A percentile compares a stretch with the other conserved stretches of the same genome.
phyloP scores from a whole-genome alignment of 768 basidiomycete genomes.

The Panus rudis region DNA sequence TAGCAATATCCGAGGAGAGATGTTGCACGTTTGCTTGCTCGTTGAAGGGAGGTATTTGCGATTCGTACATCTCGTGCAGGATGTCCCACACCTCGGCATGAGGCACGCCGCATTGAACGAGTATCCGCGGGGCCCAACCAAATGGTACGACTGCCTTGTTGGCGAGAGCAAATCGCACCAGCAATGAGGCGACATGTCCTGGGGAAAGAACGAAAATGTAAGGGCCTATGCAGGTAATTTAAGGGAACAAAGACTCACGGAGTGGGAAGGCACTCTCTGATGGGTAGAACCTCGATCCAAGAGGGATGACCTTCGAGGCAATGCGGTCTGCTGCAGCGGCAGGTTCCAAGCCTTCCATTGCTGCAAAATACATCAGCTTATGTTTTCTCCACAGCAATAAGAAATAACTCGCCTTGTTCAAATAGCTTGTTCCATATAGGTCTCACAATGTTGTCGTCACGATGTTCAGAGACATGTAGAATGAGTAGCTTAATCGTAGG shows the following conservation, averaged over 20 bases:
- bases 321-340: conserved; percentile 55
- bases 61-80: conserved; percentile 64
- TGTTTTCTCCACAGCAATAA: conserved; percentile 1
- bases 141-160: conserved; percentile 50
- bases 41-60: conserved; percentile 82
- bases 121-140: conserved; percentile 79
- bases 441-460: conserved; percentile 71
- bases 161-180: conserved; percentile 67
- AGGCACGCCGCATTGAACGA: conserved; percentile 78
- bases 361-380: conserved; percentile 26
- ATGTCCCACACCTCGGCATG: conserved; percentile 80
- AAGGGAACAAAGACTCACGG: conserved; percentile 41
- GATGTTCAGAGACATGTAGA: conserved; percentile 89
- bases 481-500: conserved; percentile 82
- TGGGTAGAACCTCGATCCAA: conserved; percentile 84
- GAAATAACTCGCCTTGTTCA: conserved; percentile 52
- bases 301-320: conserved; percentile 53
- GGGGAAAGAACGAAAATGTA: conserved; percentile 3
- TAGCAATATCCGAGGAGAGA: conserved; percentile 75
- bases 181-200: conserved; percentile 72
- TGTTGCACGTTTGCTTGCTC: conserved; percentile 72
- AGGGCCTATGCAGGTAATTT: not conserved
- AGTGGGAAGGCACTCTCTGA: conserved; percentile 88
- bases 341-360: conserved; percentile 48
- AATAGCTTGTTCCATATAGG: conserved; percentile 89